Conservation (phyloP, 371 early-diverging fungal species). For the Apophysomyces trapeziformis region DNA sequence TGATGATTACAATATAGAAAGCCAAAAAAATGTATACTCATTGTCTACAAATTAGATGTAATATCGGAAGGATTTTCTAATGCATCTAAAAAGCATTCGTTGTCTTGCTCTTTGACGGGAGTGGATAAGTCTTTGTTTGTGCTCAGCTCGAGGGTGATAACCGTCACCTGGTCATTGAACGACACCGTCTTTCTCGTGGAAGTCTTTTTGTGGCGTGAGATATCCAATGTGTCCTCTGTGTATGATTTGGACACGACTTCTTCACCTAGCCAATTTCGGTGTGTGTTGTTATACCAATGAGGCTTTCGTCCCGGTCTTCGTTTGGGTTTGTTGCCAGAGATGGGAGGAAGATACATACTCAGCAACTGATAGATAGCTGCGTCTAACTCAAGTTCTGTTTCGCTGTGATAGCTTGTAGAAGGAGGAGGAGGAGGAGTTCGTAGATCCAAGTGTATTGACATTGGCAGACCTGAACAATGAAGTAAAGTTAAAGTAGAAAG, state of each 20-base stretch:
- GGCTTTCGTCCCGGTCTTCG: not conserved
- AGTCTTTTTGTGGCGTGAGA: not conserved
- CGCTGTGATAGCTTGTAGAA: not conserved
- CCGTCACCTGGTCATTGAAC: constrained; percentile 31
- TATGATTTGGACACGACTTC: not conserved
- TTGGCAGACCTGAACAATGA: not conserved
- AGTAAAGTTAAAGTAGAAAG: not conserved
- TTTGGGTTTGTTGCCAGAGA: not conserved
- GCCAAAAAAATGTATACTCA: constrained; percentile 1
- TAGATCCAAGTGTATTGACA: constrained; percentile 1
- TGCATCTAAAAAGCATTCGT: constrained; percentile 31
- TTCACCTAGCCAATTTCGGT: constrained; percentile 2
- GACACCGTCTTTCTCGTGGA: constrained; percentile 27
- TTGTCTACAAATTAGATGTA: not conserved
- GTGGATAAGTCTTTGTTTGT: constrained; percentile 6
- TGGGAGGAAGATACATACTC: not conserved
- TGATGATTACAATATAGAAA: not conserved
- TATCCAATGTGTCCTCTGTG: not conserved
- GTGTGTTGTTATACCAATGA: not conserved
- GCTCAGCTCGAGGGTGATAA: constrained; percentile 6
- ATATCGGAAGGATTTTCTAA: not conserved
- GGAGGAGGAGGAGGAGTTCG: not conserved
- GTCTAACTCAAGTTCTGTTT: not conserved
- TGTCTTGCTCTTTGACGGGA: constrained; percentile 7
- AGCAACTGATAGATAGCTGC: not conserved